These are phyloP conservation scores for Neurospora sp. DNA, from an alignment of 495 filamentous ascomycete species.

Conservation along the genomic window DNA sequence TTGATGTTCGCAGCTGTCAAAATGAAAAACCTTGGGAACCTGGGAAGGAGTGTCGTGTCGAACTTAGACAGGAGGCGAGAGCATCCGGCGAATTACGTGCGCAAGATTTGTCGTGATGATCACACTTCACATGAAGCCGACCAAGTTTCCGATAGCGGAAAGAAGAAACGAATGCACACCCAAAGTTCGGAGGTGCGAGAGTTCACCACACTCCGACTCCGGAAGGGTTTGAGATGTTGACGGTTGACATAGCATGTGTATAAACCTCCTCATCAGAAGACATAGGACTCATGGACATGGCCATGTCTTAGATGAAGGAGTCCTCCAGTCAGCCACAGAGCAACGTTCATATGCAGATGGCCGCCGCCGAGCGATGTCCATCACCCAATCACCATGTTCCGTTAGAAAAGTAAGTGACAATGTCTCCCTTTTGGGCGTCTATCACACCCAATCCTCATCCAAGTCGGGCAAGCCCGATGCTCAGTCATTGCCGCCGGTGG, in stretches of 20 bases:
- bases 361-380: neutral
- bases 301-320: neutral
- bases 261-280: neutral
- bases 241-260: neutral
- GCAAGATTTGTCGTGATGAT: neutral
- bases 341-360: neutral
- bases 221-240: neutral
- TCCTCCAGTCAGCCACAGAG: neutral
- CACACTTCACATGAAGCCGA: neutral
- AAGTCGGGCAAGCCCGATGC: neutral
- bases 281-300: neutral
- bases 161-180: neutral
- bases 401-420: neutral
- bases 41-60: too few relatives aligned
- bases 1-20: too few relatives aligned
- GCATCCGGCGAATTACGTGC: neutral
- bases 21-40: too few relatives aligned
- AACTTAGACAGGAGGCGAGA: neutral
- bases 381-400: neutral
- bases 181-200: neutral
- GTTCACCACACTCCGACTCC: neutral
- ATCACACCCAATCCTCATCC: neutral
- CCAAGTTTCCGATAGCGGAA: neutral
- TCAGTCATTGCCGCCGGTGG: neutral
- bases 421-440: neutral